A percentile compares a stretch with the other conserved stretches of the same genome.
Conservation (phyloP, 73 alveolate genomes). For the Durusdinium trenchii region DNA sequence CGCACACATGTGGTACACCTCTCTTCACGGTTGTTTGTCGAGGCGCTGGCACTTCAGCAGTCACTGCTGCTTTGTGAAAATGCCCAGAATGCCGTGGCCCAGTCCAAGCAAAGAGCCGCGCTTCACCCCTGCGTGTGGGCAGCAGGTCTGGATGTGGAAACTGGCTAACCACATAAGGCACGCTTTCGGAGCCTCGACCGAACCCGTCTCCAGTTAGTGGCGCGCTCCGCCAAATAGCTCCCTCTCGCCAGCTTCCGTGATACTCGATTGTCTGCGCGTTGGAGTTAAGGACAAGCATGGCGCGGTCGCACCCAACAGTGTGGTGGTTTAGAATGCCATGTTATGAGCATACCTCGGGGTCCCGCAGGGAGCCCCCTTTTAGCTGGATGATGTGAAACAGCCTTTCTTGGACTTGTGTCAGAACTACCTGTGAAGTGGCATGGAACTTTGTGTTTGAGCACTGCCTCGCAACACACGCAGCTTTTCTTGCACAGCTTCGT, state of each 20-base stretch:
- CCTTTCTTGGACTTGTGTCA: no score
- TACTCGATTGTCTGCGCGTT: neutral
- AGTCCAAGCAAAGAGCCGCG: neutral
- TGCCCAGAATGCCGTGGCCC: neutral
- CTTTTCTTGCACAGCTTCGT: no score
- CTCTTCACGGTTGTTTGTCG: neutral
- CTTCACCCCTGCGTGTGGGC: no score
- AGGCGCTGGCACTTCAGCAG: neutral
- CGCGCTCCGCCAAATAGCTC: neutral
- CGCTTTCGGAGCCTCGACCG: neutral
- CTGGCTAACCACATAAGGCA: neutral
- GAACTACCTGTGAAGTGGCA: no score
- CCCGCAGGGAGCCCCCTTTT: constrained; percentile 9
- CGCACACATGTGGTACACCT: neutral
- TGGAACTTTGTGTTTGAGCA: no score
- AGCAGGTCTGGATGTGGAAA: neutral
- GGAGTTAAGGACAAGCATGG: neutral
- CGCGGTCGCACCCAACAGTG: neutral
- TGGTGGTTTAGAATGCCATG: neutral
- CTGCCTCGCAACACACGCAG: no score
- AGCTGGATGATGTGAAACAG: no score
- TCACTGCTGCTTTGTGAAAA: neutral
- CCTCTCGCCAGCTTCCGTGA: neutral
- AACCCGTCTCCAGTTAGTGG: neutral
- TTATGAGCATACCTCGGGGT: no score